Evolutionary conservation across 768 basidiomycete species (phyloP), one percentile per base, ranked within the genome.

Genomic region (Boletus pseudopeckii): DNA sequence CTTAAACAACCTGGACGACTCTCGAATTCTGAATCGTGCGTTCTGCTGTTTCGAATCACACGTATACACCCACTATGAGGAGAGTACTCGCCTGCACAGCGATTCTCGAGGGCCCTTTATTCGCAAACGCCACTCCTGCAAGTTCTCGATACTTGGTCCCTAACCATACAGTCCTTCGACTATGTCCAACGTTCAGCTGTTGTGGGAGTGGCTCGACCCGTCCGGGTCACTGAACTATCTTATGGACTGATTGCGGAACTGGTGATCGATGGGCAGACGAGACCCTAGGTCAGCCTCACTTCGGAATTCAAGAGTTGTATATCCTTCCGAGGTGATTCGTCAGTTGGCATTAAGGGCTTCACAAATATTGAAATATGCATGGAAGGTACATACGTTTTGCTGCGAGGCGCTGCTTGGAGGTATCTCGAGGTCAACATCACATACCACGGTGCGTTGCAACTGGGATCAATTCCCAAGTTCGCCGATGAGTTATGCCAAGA

Each of bases 81-180:
- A 43, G 4, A 34, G 14, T 51, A 51, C 62, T 61, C 24, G 46
- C 51, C 62, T 64, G 13, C 24, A 28, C 18, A 46, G 11, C 17
- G 20, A 32, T 38, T 18, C 38, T 32, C 3, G 17, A 7, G 2
- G 22, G 4, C 7, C 17, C 38, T 11, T 18, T 42, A 37, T 37
- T 52, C 17, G 36, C 7, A 7, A 36, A 48, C 41, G 47, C 59
- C 48, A 57, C 63, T 53, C 41, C 28, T 1, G 10, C 41, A 39
- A 39, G 45, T 34, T 17, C 26, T 41, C 14, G 41, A 20, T 5
- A 26, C 17, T 24, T 53, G 13, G 2, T 7, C 17, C 20, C 41
- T 13, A 45, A 7, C 11, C 15, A 17, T 4, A 33, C 38, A 32
- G 6, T 28, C 15, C 22, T 33, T 10, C 18, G 14, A 20, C 18